A percentile compares a stretch with the other conserved stretches of the same genome.
phyloP scores from a whole-genome alignment of 345 rosid genomes.

The Fremontodendron californicum region DNA sequence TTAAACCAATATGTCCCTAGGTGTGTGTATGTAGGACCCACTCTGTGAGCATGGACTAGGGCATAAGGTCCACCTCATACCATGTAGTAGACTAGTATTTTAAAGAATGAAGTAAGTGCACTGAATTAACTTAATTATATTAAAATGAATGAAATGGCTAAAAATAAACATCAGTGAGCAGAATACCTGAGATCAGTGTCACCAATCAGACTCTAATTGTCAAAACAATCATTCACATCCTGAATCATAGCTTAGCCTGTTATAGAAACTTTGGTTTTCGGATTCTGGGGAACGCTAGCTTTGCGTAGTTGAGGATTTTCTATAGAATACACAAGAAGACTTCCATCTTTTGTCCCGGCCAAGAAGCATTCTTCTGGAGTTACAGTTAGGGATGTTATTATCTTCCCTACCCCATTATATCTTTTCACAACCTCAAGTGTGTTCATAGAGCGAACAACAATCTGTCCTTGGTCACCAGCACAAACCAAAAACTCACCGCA shows the following conservation, averaged over 20 bases:
- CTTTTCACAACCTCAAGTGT: conserved; percentile 71
- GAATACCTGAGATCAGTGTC: conserved; percentile 27
- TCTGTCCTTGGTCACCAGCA: conserved; percentile 95
- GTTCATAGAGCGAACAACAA: conserved; percentile 88
- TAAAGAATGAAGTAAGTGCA: background rate
- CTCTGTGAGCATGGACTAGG: too few relatives aligned
- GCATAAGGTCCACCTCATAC: background rate
- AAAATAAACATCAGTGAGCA: conserved; percentile 4
- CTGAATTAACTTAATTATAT: background rate
- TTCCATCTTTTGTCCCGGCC: conserved; percentile 95
- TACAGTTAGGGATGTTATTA: conserved; percentile 70
- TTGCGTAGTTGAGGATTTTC: conserved; percentile 74
- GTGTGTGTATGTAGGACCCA: background rate
- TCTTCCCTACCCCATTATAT: conserved; percentile 75
- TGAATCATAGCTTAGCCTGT: conserved; percentile 31
- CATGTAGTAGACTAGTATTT: background rate
- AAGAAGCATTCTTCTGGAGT: conserved; percentile 91
- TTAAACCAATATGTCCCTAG: background rate
- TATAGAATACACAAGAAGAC: conserved; percentile 83
- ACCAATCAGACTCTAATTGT: conserved; percentile 8
- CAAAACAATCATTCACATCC: conserved; percentile 10
- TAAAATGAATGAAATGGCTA: background rate
- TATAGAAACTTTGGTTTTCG: conserved; percentile 44
- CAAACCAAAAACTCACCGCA: conserved; percentile 92
- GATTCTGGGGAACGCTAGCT: conserved; percentile 37